A percentile compares a stretch with the other conserved stretches of the same genome.
Evolutionary conservation across 2,329 filamentous ascomycete species (phyloP).

Genomic region (Xylaria multiplex): DNA sequence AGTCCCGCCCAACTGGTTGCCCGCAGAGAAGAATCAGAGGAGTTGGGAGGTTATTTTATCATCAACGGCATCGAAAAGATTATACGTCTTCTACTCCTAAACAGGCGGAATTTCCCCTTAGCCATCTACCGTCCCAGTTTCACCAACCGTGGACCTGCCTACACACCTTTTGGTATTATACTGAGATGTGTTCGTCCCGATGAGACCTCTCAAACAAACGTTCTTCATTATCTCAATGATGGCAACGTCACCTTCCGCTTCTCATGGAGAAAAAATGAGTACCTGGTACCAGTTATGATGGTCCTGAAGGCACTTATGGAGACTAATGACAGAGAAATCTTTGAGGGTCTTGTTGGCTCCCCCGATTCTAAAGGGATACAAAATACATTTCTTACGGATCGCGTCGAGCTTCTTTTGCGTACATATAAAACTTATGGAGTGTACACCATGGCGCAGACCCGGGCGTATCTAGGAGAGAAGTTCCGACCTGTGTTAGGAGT

Average conservation of each 20-base stretch:
- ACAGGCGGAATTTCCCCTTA: conserved; percentile 92
- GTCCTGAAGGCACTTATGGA: conserved; percentile 93
- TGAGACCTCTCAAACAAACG: conserved; percentile 97
- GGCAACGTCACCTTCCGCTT: conserved; percentile 98
- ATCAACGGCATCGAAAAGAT: conserved; percentile 98
- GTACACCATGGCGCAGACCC: conserved; percentile 82
- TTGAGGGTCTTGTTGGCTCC: conserved; percentile 87
- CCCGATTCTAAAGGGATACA: conserved; percentile 79
- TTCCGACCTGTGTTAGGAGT: conserved; percentile 90
- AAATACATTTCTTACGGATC: conserved; percentile 94
- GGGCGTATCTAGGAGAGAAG: conserved; percentile 88
- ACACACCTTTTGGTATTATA: conserved; percentile 90
- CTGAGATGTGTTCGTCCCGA: conserved; percentile 94
- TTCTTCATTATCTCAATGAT: conserved; percentile 93
- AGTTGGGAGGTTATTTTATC: conserved; percentile 95
- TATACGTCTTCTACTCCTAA: conserved; percentile 89
- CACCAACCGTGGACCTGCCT: conserved; percentile 83
- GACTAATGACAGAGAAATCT: conserved; percentile 96
- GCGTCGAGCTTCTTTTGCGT: conserved; percentile 88
- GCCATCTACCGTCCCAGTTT: conserved; percentile 93
- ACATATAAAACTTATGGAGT: conserved; percentile 93
- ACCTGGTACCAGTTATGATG: conserved; percentile 96
- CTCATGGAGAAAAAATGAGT: conserved; percentile 97
- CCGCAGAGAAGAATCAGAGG: conserved; percentile 93
- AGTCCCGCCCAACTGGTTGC: conserved; percentile 84